Base-by-base conservation (phyloP, 441 rosid genomes). In the Eutrema salsugineum region DNA sequence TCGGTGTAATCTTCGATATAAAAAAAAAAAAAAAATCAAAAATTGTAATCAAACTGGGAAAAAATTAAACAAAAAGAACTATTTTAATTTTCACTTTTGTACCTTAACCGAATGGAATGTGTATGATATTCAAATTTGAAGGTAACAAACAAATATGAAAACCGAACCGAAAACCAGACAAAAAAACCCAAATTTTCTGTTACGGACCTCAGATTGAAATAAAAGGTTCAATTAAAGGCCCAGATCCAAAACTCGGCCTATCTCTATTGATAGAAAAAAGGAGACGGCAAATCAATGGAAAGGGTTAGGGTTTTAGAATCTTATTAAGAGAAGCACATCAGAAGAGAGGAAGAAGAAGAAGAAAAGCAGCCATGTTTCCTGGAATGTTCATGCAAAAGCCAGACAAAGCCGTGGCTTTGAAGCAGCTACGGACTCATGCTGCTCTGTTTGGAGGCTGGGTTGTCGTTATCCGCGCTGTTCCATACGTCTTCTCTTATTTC, bases 361-460 rank as follows among this genome's bases (percentile, higher is more conserved):
- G 27, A 38, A 38, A 8, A 50, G 47, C 51, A 70, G 72, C 14
- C 73, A 95, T 95, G 99, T 92, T 92, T 83, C 91, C 93, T 22
- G 98, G 97, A 16, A 86, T 92, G 91, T 89, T 95, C 60, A 79
- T 87, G 93, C 77, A 82, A 19, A 92, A 92, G 75, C 98, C 98
- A 15, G 97, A 90, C 82, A 95, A 95, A 83, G 86, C 81, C 20
- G 90, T 49, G 73, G 99, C 97, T 51, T 63, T 88, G 84, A 94
- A 87, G 85, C 88, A 94, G 93, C 85, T 94, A 8, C 83, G 82
- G 50, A 27, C 78, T 1, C 97, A 94, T 55, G 90, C 51, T 0
- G 85, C 85, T 20, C 61, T 92, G 78, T 95, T 95, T 73, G 91
- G 94, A 14, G 68, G 65, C 38, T 92, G 96, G 93, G 90, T 81